Evolutionary conservation across 257 asterid species (phyloP).

Genomic region (Coffea eugenioides): DNA sequence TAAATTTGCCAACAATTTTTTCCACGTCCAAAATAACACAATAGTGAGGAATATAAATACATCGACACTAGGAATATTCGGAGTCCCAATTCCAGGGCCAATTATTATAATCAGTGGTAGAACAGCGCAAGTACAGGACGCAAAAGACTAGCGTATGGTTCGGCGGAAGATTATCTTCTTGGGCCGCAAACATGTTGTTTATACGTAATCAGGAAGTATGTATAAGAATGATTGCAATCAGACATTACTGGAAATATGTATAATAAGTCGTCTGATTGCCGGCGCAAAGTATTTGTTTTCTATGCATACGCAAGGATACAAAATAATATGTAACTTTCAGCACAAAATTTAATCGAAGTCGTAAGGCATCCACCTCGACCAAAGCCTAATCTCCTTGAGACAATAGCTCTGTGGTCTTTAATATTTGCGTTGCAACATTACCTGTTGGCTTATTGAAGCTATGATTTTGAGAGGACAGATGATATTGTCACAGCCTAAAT

Average conservation of each 20-base stretch:
- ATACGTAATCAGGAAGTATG: neutral
- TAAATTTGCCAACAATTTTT: neutral
- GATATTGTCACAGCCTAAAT: no score
- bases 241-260: neutral
- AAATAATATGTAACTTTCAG: neutral
- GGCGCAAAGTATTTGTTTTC: constrained; percentile 3
- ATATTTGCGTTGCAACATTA: neutral
- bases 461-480: no score
- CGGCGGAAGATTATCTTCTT: neutral
- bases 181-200: neutral
- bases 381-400: neutral
- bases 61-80: neutral
- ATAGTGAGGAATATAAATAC: neutral
- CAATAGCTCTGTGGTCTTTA: neutral
- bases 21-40: neutral
- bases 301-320: neutral
- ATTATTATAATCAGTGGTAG: neutral
- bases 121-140: neutral
- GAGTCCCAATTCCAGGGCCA: neutral
- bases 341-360: neutral
- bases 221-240: neutral
- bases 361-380: neutral
- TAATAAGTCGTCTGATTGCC: constrained; percentile 11
- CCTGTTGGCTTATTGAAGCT: no score
- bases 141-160: neutral